These are phyloP conservation scores for Saccharomycopsis schoenii DNA, from an alignment of 805 yeast genomes.

Conservation along the genomic window DNA sequence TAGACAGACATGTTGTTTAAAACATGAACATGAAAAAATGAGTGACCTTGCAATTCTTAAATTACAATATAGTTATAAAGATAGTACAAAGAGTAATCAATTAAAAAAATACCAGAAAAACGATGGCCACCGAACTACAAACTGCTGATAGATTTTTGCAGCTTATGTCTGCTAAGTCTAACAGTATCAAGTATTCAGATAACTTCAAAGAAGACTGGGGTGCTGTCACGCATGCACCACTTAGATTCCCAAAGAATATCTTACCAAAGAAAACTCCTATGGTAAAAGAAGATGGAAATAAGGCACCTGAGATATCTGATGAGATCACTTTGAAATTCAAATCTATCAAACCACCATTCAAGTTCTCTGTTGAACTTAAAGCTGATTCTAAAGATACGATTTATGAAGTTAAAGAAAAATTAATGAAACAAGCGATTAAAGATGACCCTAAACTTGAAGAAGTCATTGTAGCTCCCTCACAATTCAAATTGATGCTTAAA, in stretches of 20 bases:
- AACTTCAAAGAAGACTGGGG: conserved; percentile 8
- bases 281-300: background rate
- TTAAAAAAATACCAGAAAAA: background rate
- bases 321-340: conserved; percentile 9
- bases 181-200: conserved; percentile 4
- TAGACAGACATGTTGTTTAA: background rate
- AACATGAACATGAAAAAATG: background rate
- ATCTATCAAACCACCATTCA: conserved; percentile 16
- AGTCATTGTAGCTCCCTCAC: background rate
- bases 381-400: conserved; percentile 7
- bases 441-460: background rate
- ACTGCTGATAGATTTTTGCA: conserved; percentile 12
- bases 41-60: no score
- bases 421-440: background rate
- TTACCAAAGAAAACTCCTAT: conserved; percentile 2
- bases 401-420: conserved; percentile 12
- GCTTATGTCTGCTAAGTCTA: conserved; percentile 11
- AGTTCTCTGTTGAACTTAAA: conserved; percentile 8
- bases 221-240: conserved; percentile 7
- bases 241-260: conserved; percentile 8
- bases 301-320: background rate
- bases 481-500: conserved; percentile 15
- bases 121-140: conserved; percentile 5
- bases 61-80: background rate
- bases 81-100: background rate